Base-by-base conservation (phyloP, 805 yeast genomes). In the Candida insectalens region DNA sequence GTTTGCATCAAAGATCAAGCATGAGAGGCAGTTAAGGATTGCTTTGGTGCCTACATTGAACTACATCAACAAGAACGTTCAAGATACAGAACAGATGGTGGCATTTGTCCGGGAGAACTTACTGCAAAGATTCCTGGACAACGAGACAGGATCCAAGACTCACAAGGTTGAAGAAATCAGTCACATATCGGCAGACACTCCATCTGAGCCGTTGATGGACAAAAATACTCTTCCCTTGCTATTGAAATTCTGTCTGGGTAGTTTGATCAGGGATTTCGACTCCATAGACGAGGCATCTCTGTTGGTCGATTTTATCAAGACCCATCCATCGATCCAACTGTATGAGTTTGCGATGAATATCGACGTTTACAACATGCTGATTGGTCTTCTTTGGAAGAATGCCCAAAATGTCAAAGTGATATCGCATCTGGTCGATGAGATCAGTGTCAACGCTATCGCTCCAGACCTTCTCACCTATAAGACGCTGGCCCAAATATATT, bases 281-380 rank as follows among this genome's bases (percentile, higher is more conserved):
- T 37, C 51, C 2, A 34, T 50, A n/a, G 50, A 44, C 35, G 53
- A 48, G 21, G 43, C 58, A 0, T 16, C 44, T 9, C 27, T 36
- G 1, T 10, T 53, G 1, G 36, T 51, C 14, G 42, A 48, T 18
- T 40, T 36, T 22, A 51, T 53, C 14, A 52, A 53, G 37, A 37
- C 40, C 3, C 53, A 55, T 33, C 39, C 41, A 10, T 44, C 51
- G 5, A 51, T 56, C 4, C 48, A 42, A 15, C 41, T 56, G n/a
- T 57, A 53, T 36, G 51, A 53, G 17, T 49, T 43, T 29, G 59
- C 57, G 2, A 42, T 57, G 34, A 47, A 51, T 27, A 49, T 46
- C 7, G 50, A 50, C 20, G 48, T 53, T 9, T 57, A 57, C 41
- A 55, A 54, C 34, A 34, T 49, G 3, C 23, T 57, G 6, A 18